phyloP scores from a whole-genome alignment of 495 filamentous ascomycete genomes.

The Thozetella sp. region DNA sequence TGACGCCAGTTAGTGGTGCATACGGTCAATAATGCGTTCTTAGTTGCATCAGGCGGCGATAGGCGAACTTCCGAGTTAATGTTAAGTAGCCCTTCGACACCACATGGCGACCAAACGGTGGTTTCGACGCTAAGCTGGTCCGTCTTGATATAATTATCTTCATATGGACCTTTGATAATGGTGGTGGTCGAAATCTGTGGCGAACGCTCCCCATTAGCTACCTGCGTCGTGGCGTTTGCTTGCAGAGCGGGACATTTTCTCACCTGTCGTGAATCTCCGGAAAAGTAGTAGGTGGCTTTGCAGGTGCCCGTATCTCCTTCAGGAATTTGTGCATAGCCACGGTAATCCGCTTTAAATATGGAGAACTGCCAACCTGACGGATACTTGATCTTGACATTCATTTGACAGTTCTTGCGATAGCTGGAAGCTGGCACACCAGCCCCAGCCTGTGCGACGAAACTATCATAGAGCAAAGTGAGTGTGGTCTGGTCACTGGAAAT shows the following conservation, averaged over 20 bases:
- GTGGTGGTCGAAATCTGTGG: conserved; percentile 29
- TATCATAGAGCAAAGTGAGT: conserved; percentile 47
- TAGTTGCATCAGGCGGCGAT: conserved; percentile 13
- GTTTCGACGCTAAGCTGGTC: conserved; percentile 35
- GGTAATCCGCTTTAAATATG: conserved; percentile 52
- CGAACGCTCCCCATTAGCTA: too few relatives aligned
- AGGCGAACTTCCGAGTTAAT: conserved; percentile 45
- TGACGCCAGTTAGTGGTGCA: too few relatives aligned
- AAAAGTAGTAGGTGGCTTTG: conserved; percentile 55
- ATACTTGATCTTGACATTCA: conserved; percentile 51
- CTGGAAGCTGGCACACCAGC: conserved; percentile 33
- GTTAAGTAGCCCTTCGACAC: conserved; percentile 36
- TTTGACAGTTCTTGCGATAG: conserved; percentile 52
- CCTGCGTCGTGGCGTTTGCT: too few relatives aligned
- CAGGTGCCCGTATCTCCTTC: conserved; percentile 43
- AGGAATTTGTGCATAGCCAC: conserved; percentile 46
- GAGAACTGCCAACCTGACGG: conserved; percentile 54
- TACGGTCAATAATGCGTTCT: conserved; percentile 25
- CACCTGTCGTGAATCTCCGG: conserved; percentile 33
- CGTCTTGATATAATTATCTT: conserved; percentile 36
- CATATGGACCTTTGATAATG: conserved; percentile 33
- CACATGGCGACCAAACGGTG: conserved; percentile 45
- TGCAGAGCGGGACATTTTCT: too few relatives aligned
- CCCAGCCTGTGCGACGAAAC: conserved; percentile 48
- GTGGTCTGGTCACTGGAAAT: conserved; percentile 44